Evolutionary conservation across 1,139 yeast species (phyloP), one percentile per base, ranked within the genome.

Genomic region (Candida sp.): DNA sequence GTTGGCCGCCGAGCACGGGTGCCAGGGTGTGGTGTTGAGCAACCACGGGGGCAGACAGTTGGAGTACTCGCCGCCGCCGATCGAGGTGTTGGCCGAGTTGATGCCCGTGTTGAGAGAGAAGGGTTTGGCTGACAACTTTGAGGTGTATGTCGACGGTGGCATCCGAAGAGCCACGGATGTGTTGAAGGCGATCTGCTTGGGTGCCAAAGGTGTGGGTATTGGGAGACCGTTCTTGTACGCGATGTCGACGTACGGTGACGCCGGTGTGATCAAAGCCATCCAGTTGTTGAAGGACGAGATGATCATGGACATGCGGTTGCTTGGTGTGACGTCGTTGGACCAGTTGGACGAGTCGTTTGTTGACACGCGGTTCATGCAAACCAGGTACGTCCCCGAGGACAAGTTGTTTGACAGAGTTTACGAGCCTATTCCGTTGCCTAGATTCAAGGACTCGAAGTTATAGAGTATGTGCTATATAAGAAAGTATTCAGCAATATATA

Each of bases 291-390:
- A 86, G 63, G 92, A 87, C 54, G 98, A 93, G 66, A 68, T 93
- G 66, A 84, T 81, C 56, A 89, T 91, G 94, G 85, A 88, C 68
- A 90, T 93, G 98, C 79, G 97, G 58, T 75, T 92, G 47, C 72
- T 93, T 47, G 98, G 98, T 42, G 96, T 83, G 33, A 84, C 83
- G 25, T 77, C 76, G 27, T 72, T 93, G 23, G 81, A 78, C 44
- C 87, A 91, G 42, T 75, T 93, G 55, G 76, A 82, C 57, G 85
- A 85, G 11, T 51, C 56, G 25, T 74, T 61, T 54, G 63, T 78
- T 32, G 80, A 77, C 53, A 60, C 64, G 47, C 57, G 68, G 43
- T 49, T 55, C 12, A 50, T 55, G 35, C 48, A 47, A 17, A 51
- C 49, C 11, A 50, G 63, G 44, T 59, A 52, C 45, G 63, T 69